Evolutionary conservation across 2,329 filamentous ascomycete species (phyloP), one percentile per base, ranked within the genome.

Genomic region (Cercospora janseana): DNA sequence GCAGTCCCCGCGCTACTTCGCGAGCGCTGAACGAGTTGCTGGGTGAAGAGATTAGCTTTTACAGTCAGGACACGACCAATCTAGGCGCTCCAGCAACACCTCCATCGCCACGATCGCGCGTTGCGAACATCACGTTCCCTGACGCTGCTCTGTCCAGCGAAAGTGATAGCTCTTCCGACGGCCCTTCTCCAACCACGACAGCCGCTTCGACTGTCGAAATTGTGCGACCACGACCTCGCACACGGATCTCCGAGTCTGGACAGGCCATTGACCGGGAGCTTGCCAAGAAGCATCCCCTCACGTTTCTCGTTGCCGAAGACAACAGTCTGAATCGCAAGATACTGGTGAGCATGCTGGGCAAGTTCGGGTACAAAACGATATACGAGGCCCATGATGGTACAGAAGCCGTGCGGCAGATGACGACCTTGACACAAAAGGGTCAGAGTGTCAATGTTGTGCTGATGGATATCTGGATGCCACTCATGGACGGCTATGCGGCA

Each of bases 391-490:
- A 82, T 59, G 83, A 88, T 60, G 85, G 85, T 31, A 76, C 78
- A 37, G 82, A 87, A 61, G 85, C 84, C 0, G 82, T 88, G 1
- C 74, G 79, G 13, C 74, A 80, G 35, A 84, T 85, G 73, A 27
- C 15, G 3, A 66, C 56, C 7, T 26, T 54, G 8, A 59, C 55
- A 41, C 63, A 55, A 13, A 44, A 63, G 48, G 44, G 28, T 4
- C 58, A 54, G 56, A 66, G 69, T 32, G 79, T 87, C 49, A 79
- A 86, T 60, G 76, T 85, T 2, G 75, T 88, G 18, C 69, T 87
- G 34, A 88, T 88, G 85, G 85, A 88, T 66, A 75, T 88, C 7
- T 88, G 85, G 85, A 88, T 88, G 83, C 85, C 85, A 1, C 74
- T 82, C 56, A 82, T 87, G 74, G 84, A 87, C 61, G 85, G 85